Base-by-base conservation (phyloP, 2,329 filamentous ascomycete genomes). In the Teratosphaeria nubilosa region DNA sequence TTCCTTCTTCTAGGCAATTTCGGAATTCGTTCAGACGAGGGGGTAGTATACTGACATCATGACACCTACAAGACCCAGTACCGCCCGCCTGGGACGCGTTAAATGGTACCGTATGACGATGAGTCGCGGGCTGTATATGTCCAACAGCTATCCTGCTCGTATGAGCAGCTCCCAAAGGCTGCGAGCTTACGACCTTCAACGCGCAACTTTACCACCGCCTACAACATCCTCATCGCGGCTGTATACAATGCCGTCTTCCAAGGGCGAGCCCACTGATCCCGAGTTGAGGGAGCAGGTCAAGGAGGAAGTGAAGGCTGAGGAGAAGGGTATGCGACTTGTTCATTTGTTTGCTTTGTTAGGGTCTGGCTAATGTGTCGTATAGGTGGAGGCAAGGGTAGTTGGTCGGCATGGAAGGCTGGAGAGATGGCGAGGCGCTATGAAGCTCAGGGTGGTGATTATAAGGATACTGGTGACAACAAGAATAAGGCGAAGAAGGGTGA, bases 361-460 rank as follows among this genome's bases (percentile, higher is more conserved):
- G 20, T 16, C 48, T 37, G 25, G 16, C 11, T 14, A 41, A 41
- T 16, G 13, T 41, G 45, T 53, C 24, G 27, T 20, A 27, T 55
- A 69, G 68, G 68, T 27, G 68, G 68, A 31, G 68, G 68, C 13
- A 60, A 58, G 30, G 68, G 68, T 24, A 63, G 53, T 27, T 70
- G 68, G 68, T 65, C 63, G 3, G 68, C 68, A 4, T 70, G 68
- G 68, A 70, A 70, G 55, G 67, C 68, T 24, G 68, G 64, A 13
- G 68, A 70, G 55, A 59, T 70, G 61, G 60, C 68, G 31, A 59
- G 61, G 31, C 62, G 68, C 30, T 70, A 70, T 51, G 68, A 70
- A 56, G 68, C 65, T 1, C 50, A 64, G 13, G 68, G 68, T 34
- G 68, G 68, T 5, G 68, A 69, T 32, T 70, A 70, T 53, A 64